Base-by-base conservation (phyloP, 2,329 filamentous ascomycete species). In the Exutisphaerella laricina region DNA sequence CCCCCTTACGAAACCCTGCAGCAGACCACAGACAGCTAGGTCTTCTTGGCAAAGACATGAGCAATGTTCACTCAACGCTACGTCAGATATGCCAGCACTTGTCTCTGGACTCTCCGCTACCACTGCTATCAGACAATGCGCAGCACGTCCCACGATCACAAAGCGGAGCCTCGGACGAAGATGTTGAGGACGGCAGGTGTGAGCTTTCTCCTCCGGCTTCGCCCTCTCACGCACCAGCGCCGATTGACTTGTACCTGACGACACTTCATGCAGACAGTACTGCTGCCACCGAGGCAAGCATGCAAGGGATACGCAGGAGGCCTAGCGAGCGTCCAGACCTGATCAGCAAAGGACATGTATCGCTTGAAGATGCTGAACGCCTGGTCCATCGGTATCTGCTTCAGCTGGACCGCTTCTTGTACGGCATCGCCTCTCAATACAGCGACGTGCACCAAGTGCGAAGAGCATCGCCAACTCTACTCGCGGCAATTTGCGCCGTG, bases 401-500 rank as follows among this genome's bases (percentile, higher is more conserved):
- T 21, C 63, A 69, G 28, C 64, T 73, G 22, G 70, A 72, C 52
- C 68, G 68, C 16, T 72, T 70, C 43, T 62, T 72, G 28, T 73
- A 72, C 58, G 66, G 67, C 23, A 67, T 74, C 26, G 66, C 69
- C 14, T 59, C 70, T 20, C 64, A 66, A 29, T 72, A 74, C 49
- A 67, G 64, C 33, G 66, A 71, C 46, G 54, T 75, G 20, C 63
- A 68, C 5, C 51, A 51, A 17, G 41, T 80, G 7, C 71, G 78
- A 12, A 70, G 73, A 13, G 70, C 70, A 12, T 80, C 77, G 2
- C 70, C 74, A 0, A 64, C 79, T 1, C 64, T 81, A 8, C 73
- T 76, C 0, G 74, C 71, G 0, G 73, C 74, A 0, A 74, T 78
- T 16, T 66, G 78, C 4, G 76, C 77, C 0, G 76, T 81, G 1